Conservation (phyloP, 768 basidiomycete genomes). For the Termitomyces sp. region DNA sequence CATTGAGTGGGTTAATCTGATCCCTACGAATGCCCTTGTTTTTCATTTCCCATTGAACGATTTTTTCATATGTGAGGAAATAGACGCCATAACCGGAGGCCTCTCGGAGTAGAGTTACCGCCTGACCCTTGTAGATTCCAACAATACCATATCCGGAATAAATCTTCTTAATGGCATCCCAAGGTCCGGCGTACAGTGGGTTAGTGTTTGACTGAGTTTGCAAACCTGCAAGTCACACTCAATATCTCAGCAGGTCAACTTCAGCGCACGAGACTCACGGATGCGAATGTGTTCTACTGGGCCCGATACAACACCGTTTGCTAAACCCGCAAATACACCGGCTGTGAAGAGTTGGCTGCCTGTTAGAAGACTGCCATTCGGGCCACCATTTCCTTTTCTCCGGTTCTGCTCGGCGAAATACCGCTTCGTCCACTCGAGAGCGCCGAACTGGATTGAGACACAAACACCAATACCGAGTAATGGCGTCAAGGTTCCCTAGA, state of each 20-base stretch:
- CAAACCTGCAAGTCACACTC: slow-evolving; percentile 48
- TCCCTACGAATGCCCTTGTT: slow-evolving; percentile 65
- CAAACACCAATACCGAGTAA: slow-evolving; percentile 90
- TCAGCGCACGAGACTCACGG: slow-evolving; percentile 42
- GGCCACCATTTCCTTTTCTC: slow-evolving; percentile 52
- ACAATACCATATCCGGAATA: slow-evolving; percentile 66
- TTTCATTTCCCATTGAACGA: slow-evolving; percentile 84
- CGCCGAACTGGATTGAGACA: slow-evolving; percentile 95
- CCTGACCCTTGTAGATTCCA: slow-evolving; percentile 92
- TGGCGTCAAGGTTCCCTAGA: slow-evolving; percentile 84
- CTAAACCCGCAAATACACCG: slow-evolving; percentile 82
- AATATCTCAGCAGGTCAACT: slow-evolving; percentile 1
- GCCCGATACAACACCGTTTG: slow-evolving; percentile 90
- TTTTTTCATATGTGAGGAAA: slow-evolving; percentile 89
- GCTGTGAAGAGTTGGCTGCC: slow-evolving; percentile 64
- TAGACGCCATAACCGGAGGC: slow-evolving; percentile 81
- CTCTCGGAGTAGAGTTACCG: slow-evolving; percentile 81
- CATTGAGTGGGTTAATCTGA: slow-evolving; percentile 70
- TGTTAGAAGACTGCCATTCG: slow-evolving; percentile 54
- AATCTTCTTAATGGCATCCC: slow-evolving; percentile 86
- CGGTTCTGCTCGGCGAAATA: slow-evolving; percentile 64
- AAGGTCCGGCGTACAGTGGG: slow-evolving; percentile 76
- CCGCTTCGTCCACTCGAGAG: slow-evolving; percentile 81
- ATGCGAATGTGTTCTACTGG: slow-evolving; percentile 98
- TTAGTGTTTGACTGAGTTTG: slow-evolving; percentile 85